Evolutionary conservation across 345 rosid species (phyloP), one percentile per base, ranked within the genome.

Genomic region (Syzygium grande): DNA sequence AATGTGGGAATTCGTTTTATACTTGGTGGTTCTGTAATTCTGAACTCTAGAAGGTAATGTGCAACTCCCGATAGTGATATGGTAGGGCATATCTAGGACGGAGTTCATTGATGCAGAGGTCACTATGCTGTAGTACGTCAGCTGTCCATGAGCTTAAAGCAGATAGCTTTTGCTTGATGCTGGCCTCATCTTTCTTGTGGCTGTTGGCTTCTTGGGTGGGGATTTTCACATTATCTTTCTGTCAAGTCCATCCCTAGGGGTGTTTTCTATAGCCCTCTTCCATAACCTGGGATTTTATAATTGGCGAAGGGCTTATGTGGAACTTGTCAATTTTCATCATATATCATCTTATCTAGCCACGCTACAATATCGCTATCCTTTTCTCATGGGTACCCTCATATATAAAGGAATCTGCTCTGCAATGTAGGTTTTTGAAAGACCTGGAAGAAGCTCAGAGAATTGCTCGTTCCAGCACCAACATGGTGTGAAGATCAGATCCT

Each of bases 381-480:
- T 63, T 65, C 43, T 68, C 23, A 7, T 5, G 43, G 88, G 1
- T 30, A 65, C 17, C 78, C 41, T 68, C 43, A 17, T 68, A 23
- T 16, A 16, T 16, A 30, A 30, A 68, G 43, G 68, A 51, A 25
- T 87, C 38, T 87, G 52, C 27, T 38, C 12, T 53, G 19, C 51
- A 68, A 51, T 68, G 90, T 94, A 98, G 99, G 90, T 96, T 98
- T 89, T 89, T 98, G 85, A 98, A 92, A 92, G 97, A 98, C 92
- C 94, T 96, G 52, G 99, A 95, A 91, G 99, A 95, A 90, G 99
- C 98, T 55, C 98, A 96, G 88, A 93, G 96, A 90, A 90, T 94
- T 87, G 90, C 97, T 87, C 94, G 93, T 86, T 91, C 94, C 89
- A 96, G 94, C 91, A 86, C 91, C 89, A 93, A 38, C 80, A 68